These are phyloP conservation scores for Acacia concinna DNA, from an alignment of 331 rosid species.

Conservation along the genomic window DNA sequence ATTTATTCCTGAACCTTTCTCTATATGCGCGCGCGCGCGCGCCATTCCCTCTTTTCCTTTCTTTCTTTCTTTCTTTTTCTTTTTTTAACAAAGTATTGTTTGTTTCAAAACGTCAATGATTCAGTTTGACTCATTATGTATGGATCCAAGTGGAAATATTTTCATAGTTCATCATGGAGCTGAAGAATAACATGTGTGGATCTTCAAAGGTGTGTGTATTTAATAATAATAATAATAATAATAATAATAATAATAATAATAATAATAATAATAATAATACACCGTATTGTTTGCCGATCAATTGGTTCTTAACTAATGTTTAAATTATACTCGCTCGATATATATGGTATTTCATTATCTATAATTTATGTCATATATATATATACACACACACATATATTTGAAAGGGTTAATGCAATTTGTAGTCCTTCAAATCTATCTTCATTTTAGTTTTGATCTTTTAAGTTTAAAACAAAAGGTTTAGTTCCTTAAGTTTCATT, in stretches of 20 bases:
- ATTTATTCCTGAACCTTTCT: not conserved
- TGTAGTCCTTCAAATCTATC: too few species aligned
- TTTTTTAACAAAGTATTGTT: not conserved
- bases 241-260: too few species aligned
- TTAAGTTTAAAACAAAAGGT: too few species aligned
- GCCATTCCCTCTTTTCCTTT: not conserved
- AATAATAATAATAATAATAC: not conserved
- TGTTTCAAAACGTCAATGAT: not conserved
- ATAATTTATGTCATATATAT: not conserved
- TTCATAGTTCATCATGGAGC: not conserved
- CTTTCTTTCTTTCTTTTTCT: too few species aligned
- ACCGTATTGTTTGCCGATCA: not conserved
- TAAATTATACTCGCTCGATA: too few species aligned
- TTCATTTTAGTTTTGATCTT: too few species aligned
- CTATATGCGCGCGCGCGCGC: too few species aligned
- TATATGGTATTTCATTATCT: too few species aligned
- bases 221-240: too few species aligned
- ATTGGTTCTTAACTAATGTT: not conserved
- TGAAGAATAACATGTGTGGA: not conserved
- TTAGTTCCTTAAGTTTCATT: too few species aligned
- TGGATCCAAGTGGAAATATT: not conserved
- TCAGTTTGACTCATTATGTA: not conserved
- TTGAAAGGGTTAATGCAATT: too few species aligned
- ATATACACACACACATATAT: too few species aligned
- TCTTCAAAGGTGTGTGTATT: not conserved